Evolutionary conservation across 495 filamentous ascomycete genomes (phyloP).

Genomic region (Jackrogersella multiformis): DNA sequence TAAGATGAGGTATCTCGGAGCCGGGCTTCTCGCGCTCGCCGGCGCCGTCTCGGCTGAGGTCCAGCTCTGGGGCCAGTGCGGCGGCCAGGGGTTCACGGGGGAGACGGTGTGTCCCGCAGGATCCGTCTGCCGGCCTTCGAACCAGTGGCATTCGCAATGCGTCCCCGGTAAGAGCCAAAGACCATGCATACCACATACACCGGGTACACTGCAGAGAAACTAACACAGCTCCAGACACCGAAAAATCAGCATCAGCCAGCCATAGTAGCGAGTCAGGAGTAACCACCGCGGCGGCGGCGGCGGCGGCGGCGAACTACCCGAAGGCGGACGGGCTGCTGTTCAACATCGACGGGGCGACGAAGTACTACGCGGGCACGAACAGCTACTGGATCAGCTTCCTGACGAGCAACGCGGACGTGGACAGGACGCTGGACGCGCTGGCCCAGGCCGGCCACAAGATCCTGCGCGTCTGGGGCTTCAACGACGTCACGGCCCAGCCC

Average conservation of each 20-base stretch:
- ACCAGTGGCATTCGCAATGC: constrained; percentile 62
- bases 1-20: constrained; percentile 43
- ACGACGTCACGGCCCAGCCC: constrained; percentile 60
- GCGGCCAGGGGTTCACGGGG: constrained; percentile 58
- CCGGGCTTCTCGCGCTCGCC: constrained; percentile 32
- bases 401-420: constrained; percentile 69
- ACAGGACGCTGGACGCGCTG: constrained; percentile 63
- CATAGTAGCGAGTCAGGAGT: background rate
- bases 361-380: constrained; percentile 75
- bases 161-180: constrained; percentile 39
- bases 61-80: constrained; percentile 58
- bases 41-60: constrained; percentile 28
- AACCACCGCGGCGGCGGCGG: background rate
- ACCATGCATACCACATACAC: background rate
- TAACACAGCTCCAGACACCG: constrained; percentile 11
- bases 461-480: constrained; percentile 78
- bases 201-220: constrained; percentile 15
- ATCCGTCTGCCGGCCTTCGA: constrained; percentile 54
- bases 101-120: constrained; percentile 55
- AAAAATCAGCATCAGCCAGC: background rate
- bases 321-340: constrained; percentile 53
- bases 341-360: constrained; percentile 68
- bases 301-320: constrained; percentile 20
- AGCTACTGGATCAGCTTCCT: constrained; percentile 80
- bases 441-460: constrained; percentile 68